Conservation (phyloP, 768 basidiomycete genomes). For the Galerina sulciceps region DNA sequence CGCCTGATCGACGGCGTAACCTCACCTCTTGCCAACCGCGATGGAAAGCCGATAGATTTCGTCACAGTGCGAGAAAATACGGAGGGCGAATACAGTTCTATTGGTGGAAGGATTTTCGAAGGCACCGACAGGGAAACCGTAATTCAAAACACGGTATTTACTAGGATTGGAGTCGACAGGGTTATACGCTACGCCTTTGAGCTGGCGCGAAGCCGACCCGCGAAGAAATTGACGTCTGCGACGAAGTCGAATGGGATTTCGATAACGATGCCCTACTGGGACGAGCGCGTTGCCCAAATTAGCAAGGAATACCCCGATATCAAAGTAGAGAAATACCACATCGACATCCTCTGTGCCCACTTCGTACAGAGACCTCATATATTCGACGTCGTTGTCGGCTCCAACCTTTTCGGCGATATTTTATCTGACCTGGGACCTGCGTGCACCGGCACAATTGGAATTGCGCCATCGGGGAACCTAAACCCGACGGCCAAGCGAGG, state of each 20-base stretch:
- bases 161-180: conserved; percentile 49
- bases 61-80: conserved; percentile 60
- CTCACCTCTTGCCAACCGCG: conserved; percentile 49
- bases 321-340: conserved; percentile 49
- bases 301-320: conserved; percentile 57
- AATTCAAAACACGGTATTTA: conserved; percentile 53
- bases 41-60: conserved; percentile 49
- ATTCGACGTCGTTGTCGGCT: conserved; percentile 59
- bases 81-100: conserved; percentile 60
- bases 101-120: conserved; percentile 46
- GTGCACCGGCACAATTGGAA: conserved; percentile 58
- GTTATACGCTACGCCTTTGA: conserved; percentile 59
- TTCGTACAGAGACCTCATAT: conserved; percentile 52
- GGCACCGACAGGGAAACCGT: conserved; percentile 44
- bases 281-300: conserved; percentile 49
- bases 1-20: conserved; percentile 50
- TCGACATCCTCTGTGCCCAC: conserved; percentile 53
- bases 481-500: conserved; percentile 38
- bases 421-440: conserved; percentile 61
- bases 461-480: conserved; percentile 57
- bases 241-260: conserved; percentile 57
- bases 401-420: conserved; percentile 60
- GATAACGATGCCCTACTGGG: conserved; percentile 54
- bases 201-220: conserved; percentile 49
- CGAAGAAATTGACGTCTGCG: conserved; percentile 54